Evolutionary conservation across 2,329 filamentous ascomycete species (phyloP), one percentile per base, ranked within the genome.

Genomic region (Knoxdaviesia proteae): DNA sequence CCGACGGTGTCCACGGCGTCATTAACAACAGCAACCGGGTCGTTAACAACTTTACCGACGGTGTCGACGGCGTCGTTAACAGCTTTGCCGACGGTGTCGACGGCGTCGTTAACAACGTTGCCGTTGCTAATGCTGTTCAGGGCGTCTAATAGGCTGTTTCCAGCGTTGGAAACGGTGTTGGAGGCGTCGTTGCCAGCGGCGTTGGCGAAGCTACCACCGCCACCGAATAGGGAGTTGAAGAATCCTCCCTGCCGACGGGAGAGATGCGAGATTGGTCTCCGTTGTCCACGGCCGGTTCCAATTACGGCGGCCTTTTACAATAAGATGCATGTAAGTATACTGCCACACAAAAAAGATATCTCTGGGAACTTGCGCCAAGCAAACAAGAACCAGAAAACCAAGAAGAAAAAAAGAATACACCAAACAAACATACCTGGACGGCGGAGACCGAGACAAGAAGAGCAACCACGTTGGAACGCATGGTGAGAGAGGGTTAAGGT

Each of bases 381-480:
- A 36, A 31, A 40, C n/a, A 44, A 45, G 43, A 36, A 36, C 41
- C 39, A 38, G 38, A 42, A 47, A 44, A 38, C 34, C 40, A 46
- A 42, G 10, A 2, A 20, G 20, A 42, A 42, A 40, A 30, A 41
- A 38, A 36, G 43, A 36, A 36, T 43, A 34, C 32, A 40, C 32
- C 36, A 34, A 40, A 40, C 39, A 32, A 35, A 41, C 42, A 39
- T 39, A 32, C 33, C n/a, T 7, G 41, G 9, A 39, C 37, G 44
- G 41, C 41, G 37, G 38, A 39, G 43, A 40, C 41, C 34, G 46
- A 34, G 38, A 41, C 39, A 32, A 36, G 41, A 40, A 47, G 42
- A 42, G 40, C 44, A 2, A 20, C 20, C 20, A 20, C 20, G 20
- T 20, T 20, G 20, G 20, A 3, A 20, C 20, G 20, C 20, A 20